phyloP scores from a whole-genome alignment of 2,329 filamentous ascomycete species.

The Sporothrix phasma region DNA sequence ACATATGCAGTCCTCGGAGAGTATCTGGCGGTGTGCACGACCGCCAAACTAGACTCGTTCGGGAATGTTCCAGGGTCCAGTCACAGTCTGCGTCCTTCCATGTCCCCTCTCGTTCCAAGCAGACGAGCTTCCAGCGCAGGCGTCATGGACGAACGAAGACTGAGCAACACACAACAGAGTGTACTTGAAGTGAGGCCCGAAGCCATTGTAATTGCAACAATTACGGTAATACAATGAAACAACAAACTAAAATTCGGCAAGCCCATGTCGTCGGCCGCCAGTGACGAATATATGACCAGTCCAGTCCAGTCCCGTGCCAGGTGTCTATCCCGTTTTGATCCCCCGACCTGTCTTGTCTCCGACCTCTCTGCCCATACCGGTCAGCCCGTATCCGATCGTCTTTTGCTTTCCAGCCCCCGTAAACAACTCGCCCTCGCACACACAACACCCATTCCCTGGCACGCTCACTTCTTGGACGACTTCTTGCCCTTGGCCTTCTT shows the following conservation, averaged over 20 bases:
- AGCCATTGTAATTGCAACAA: not conserved
- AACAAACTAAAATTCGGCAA: not conserved
- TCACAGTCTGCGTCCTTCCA: not conserved
- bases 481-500: slow-evolving; percentile 13
- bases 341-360: not conserved
- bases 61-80: not conserved
- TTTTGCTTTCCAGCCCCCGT: not conserved
- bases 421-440: not conserved
- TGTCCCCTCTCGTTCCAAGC: not conserved
- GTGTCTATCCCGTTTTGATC: not conserved
- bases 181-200: not conserved
- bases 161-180: not conserved
- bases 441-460: not conserved
- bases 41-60: not conserved
- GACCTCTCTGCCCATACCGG: not conserved
- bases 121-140: too few relatives aligned
- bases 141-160: not conserved
- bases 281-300: not conserved
- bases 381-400: too few relatives aligned
- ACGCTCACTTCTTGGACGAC: slow-evolving; percentile 10
- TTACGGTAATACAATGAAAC: not conserved
- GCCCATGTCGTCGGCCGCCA: not conserved
- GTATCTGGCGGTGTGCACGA: slow-evolving; percentile 3
- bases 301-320: not conserved
- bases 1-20: not conserved